Conservation (phyloP, 495 filamentous ascomycete species). For the Hypoxylon cercidicola region DNA sequence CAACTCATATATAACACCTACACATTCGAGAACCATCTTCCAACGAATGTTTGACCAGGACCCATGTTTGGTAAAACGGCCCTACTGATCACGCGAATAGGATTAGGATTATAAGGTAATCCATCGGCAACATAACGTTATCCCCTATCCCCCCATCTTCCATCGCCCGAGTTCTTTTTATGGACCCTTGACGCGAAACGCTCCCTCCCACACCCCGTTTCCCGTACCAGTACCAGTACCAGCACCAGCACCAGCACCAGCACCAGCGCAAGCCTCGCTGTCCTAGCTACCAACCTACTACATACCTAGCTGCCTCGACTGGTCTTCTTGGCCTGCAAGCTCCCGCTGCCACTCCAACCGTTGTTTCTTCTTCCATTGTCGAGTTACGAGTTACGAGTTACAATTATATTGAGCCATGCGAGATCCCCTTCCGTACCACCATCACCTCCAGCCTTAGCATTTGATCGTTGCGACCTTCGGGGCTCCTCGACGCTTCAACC, state of each 20-base stretch:
- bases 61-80: conserved; percentile 22
- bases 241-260: conserved; percentile 1
- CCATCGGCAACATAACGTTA: conserved; percentile 8
- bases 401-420: conserved; percentile 28
- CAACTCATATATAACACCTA: neutral
- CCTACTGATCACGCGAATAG: conserved; percentile 34
- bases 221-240: neutral
- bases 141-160: conserved; percentile 15
- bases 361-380: conserved; percentile 6
- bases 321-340: conserved; percentile 41
- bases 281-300: neutral
- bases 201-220: conserved; percentile 17
- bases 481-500: conserved; percentile 19
- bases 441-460: conserved; percentile 40
- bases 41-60: conserved; percentile 23
- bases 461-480: conserved; percentile 8
- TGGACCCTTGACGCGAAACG: conserved; percentile 40
- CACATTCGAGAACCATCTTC: conserved; percentile 35
- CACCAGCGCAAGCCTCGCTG: conserved; percentile 3
- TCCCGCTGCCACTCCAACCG: conserved; percentile 26
- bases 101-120: conserved; percentile 33
- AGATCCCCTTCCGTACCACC: conserved; percentile 32
- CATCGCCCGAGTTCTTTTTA: conserved; percentile 25
- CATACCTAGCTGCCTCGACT: conserved; percentile 10
- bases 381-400: neutral